These are phyloP conservation scores for Ilex paraguariensis DNA, from an alignment of 305 asterid species.

Conservation along the genomic window DNA sequence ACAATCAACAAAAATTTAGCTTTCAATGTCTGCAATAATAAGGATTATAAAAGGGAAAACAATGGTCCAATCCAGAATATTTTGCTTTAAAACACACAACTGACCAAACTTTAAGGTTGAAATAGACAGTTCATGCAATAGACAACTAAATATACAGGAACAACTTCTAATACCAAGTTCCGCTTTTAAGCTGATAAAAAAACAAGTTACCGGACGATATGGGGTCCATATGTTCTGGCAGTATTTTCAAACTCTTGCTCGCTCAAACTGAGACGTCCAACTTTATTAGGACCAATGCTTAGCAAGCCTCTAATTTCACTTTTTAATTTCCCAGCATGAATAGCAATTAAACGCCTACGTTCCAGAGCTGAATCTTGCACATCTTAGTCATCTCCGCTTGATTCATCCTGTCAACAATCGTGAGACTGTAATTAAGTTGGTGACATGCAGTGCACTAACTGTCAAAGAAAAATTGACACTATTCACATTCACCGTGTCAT, in stretches of 20 bases:
- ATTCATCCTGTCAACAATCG: background rate
- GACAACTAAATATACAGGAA: too few species aligned
- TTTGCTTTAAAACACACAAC: too few species aligned
- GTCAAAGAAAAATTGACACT: background rate
- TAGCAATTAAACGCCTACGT: constrained; percentile 17
- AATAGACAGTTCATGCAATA: too few species aligned
- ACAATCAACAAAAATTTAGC: too few species aligned
- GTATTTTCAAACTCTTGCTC: constrained; percentile 15
- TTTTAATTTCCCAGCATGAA: constrained; percentile 19
- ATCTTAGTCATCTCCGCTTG: background rate
- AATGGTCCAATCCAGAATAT: too few species aligned
- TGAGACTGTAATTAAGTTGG: background rate
- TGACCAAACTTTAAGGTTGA: too few species aligned
- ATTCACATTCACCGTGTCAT: background rate
- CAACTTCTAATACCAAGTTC: too few species aligned
- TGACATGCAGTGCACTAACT: background rate
- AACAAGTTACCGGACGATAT: constrained; percentile 14
- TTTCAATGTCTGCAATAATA: background rate
- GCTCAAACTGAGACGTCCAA: constrained; percentile 22
- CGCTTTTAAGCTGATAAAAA: too few species aligned
- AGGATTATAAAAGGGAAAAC: too few species aligned
- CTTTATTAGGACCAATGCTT: constrained; percentile 1
- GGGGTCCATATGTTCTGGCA: background rate
- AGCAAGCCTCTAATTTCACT: background rate
- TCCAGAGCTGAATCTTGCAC: constrained; percentile 5